phyloP scores from a whole-genome alignment of 2,329 filamentous ascomycete genomes.

The Clonostachys chloroleuca region DNA sequence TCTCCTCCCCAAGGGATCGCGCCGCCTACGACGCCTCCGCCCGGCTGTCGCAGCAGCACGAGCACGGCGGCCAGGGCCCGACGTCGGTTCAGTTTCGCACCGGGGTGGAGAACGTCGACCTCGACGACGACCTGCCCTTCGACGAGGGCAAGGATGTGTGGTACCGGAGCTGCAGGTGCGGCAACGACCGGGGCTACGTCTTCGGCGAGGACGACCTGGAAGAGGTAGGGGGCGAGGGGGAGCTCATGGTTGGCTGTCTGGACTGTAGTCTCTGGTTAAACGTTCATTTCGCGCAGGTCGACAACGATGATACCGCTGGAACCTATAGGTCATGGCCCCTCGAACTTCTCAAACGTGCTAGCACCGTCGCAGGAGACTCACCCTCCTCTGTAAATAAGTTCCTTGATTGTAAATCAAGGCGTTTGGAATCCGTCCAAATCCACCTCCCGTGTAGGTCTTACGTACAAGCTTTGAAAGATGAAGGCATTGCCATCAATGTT shows the following conservation, averaged over 20 bases:
- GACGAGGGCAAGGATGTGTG: slow-evolving; percentile 44
- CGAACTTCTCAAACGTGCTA: no score
- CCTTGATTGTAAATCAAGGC: no score
- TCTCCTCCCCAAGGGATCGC: slow-evolving; percentile 45
- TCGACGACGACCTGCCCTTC: slow-evolving; percentile 61
- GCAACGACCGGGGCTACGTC: slow-evolving; percentile 55
- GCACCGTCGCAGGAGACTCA: no score
- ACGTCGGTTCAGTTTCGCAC: slow-evolving; percentile 37
- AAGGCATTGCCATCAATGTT: no score
- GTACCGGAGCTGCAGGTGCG: slow-evolving; percentile 58
- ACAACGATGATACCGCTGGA: no score
- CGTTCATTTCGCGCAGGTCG: slow-evolving; percentile 49
- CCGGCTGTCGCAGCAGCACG: slow-evolving; percentile 21
- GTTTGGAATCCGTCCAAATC: no score
- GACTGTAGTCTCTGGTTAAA: slow-evolving; percentile 65
- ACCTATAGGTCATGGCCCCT: no score
- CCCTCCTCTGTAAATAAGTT: no score
- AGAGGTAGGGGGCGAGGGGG: slow-evolving; percentile 51
- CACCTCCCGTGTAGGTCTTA: no score
- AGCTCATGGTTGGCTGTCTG: slow-evolving; percentile 59
- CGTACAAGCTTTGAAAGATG: no score
- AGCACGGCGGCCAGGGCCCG: slow-evolving; percentile 3
- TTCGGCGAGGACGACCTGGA: slow-evolving; percentile 57
- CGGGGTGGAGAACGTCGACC: slow-evolving; percentile 58
- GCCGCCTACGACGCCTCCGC: slow-evolving; percentile 50